Evolutionary conservation across 805 yeast species (phyloP).

Genomic region (Saccharomycopsis sp.): DNA sequence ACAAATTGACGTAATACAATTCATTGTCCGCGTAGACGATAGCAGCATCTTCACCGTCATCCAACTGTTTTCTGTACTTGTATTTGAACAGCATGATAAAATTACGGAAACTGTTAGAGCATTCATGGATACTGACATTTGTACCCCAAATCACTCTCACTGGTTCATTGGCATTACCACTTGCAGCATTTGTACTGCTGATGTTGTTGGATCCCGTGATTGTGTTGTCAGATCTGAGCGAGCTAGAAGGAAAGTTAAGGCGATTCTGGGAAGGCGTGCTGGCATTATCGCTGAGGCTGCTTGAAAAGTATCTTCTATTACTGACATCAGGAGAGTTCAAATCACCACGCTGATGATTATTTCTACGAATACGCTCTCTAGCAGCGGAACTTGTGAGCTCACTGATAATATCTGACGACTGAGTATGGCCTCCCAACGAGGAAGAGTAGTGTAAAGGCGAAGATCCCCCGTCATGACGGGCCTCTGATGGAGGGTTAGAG

Average conservation of each 20-base stretch:
- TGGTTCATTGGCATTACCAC: conserved; percentile 54
- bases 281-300: conserved; percentile 15
- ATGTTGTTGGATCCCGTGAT: conserved; percentile 13
- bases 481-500: conserved; percentile 23
- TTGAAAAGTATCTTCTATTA: conserved; percentile 47
- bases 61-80: conserved; percentile 57
- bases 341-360: conserved; percentile 65
- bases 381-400: conserved; percentile 32
- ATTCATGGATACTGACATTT: conserved; percentile 86
- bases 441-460: conserved; percentile 43
- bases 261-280: too few relatives aligned
- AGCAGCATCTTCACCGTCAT: conserved; percentile 33
- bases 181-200: conserved; percentile 26
- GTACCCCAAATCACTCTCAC: conserved; percentile 97
- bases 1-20: conserved; percentile 62
- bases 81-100: conserved; percentile 79
- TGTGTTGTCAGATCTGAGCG: conserved; percentile 3
- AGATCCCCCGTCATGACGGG: conserved; percentile 28
- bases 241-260: not conserved
- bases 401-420: conserved; percentile 37
- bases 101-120: conserved; percentile 69
- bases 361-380: conserved; percentile 34
- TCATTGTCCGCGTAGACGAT: conserved; percentile 58
- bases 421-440: conserved; percentile 27
- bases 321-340: conserved; percentile 59